Base-by-base conservation (phyloP, 805 yeast genomes). In the Wickerhamiella occidentalis region DNA sequence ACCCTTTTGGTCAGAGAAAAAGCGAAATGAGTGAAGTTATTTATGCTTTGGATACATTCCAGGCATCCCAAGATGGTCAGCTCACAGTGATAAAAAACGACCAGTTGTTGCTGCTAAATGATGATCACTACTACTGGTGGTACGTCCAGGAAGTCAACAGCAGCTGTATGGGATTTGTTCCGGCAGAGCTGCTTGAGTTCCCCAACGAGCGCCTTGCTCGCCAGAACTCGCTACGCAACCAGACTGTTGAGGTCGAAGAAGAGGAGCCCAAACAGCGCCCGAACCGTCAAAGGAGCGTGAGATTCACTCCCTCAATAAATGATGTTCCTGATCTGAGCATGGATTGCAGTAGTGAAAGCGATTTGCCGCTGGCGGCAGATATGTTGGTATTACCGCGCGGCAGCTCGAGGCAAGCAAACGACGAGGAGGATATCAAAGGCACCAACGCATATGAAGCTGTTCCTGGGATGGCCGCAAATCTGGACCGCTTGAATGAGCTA, bases 71-170 rank as follows among this genome's bases (percentile, higher is more conserved):
- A 61, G 87, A 90, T 3, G 85, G 92, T 42, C 98, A 90, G 66
- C 82, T 95, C 56, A 78, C 82, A 51, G 72, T 90, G 9, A 63
- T 68, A 18, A 78, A 85, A 55, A 88, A 90, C 60, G 95, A 86
- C 58, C 80, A 94, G 1, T 90, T 94, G 54, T 70, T 76, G 40
- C 67, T 92, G 17, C 67, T 92, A 30, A 87, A 86, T 61, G 98
- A 92, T 61, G 80, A 83, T 45, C 96, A 92, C 65, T 76, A 85
- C 53, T 92, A 92, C 66, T 92, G 98, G 98, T 92, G 98, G 97
- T 70, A 90, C 9, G 90, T 92, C 56, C 64, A 75, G 58, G 62
- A 72, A 52, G 69, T 70, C 38, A 64, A 62, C 41, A 83, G 79
- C 61, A 80, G 80, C 2, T 74, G 79, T 56, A 79, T 90, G 48